These are phyloP conservation scores for Salmacisia buchloeana DNA, from an alignment of 1,284 basidiomycete species.

Conservation along the genomic window DNA sequence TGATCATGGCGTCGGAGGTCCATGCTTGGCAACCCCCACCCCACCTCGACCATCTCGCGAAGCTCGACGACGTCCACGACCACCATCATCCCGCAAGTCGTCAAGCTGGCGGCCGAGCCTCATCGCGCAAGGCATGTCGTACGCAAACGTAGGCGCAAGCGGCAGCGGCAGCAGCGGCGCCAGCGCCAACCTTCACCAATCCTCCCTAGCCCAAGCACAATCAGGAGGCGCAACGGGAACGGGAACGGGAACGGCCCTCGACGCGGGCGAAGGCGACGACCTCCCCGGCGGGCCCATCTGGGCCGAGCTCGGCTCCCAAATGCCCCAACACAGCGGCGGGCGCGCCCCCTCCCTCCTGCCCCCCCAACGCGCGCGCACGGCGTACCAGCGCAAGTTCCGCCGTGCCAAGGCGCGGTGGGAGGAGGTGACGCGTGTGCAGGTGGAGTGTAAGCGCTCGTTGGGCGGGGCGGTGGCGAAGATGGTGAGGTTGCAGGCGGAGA, in stretches of 20 bases:
- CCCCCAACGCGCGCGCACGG: background rate
- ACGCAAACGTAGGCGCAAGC: background rate
- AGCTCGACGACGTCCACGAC: too few species aligned
- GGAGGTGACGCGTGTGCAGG: background rate
- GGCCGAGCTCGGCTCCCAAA: conserved; percentile 3
- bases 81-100: too few species aligned
- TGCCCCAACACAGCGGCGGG: conserved; percentile 4
- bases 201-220: too few species aligned
- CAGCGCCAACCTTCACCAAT: too few species aligned
- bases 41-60: too few species aligned
- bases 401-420: background rate
- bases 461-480: background rate
- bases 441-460: background rate
- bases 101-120: too few species aligned
- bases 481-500: conserved; percentile 2
- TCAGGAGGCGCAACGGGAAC: too few species aligned
- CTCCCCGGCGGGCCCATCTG: conserved; percentile 5
- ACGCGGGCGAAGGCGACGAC: background rate
- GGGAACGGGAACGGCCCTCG: too few species aligned
- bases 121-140: too few species aligned
- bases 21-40: too few species aligned
- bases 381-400: background rate
- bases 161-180: background rate
- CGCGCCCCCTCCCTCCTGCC: background rate
- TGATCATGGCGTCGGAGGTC: too few species aligned